Base-by-base conservation (phyloP, 805 yeast species). In the Ogataea trehaloabstinens region DNA sequence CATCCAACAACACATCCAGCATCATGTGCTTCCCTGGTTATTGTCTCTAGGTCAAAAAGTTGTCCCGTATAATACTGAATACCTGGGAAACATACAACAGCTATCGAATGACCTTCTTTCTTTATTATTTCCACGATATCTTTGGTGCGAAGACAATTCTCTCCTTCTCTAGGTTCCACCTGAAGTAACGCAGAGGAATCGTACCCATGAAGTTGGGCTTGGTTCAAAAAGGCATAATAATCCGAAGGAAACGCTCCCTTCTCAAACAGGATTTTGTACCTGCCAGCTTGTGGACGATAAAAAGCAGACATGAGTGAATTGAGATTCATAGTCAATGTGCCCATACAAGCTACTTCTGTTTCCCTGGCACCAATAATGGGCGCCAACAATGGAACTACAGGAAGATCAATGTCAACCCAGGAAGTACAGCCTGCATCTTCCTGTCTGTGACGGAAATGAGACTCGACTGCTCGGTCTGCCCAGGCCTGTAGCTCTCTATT, bases 21-120 rank as follows among this genome's bases (percentile, higher is more conserved):
- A 16, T 54, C 49, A 41, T 85, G 81, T 4, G 83, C 89, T 33
- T 65, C 66, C 6, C 55, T 52, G 1, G 97, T 89, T 51, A 90
- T 87, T n/a, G 59, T 58, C 35, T 69, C 70, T 25, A 90, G 85
- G 35, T 87, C 86, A 53, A 90, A 89, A 19, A 71, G 68, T 61
- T 90, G 98, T 6, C 98, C 98, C 1, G 96, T 78, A 61, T 89
- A 91, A 66, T 82, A 90, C 57, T 90, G 98, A 42, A 90, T 78
- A 1, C 96, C 98, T 0, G 96, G 83, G 31, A 90, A 73, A 48
- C 91, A 74, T 3, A 89, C 78, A 7, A 90, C 51, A 0, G 95
- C 90, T 35, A 88, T 59, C 31, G 76, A 74, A 18, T 79, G 79
- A 10, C 76, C 73, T 41, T 81, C 60, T 16, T 65, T 56, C n/a